Evolutionary conservation across 2,329 filamentous ascomycete species (phyloP).

Genomic region (Thyridium curvatum): DNA sequence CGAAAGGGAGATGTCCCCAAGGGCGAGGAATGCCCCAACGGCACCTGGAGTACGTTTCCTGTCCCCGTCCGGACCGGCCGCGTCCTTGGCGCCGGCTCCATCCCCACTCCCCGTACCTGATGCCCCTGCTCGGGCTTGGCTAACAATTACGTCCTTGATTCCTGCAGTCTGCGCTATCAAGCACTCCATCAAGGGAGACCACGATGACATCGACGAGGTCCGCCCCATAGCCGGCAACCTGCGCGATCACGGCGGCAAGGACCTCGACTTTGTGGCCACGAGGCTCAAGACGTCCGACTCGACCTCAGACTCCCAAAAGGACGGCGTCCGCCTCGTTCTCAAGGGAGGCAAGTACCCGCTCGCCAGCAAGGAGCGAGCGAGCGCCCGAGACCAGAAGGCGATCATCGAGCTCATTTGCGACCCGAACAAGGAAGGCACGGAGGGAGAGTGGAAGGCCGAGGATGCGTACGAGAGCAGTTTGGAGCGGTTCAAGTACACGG

Average conservation of each 20-base stretch:
- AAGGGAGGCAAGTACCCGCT: slow-evolving; percentile 49
- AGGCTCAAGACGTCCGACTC: slow-evolving; percentile 60
- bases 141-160: slow-evolving; percentile 2
- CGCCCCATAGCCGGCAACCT: slow-evolving; percentile 73
- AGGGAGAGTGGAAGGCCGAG: slow-evolving; percentile 56
- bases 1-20: slow-evolving; percentile 49
- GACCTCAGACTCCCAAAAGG: slow-evolving; percentile 57
- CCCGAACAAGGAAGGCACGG: slow-evolving; percentile 61
- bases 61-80: too few species aligned
- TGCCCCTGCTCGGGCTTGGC: neutral
- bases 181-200: slow-evolving; percentile 43
- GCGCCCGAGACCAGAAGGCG: slow-evolving; percentile 54
- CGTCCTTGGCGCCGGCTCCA: neutral
- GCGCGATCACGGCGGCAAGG: slow-evolving; percentile 45
- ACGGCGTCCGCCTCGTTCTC: slow-evolving; percentile 67
- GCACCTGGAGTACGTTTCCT: slow-evolving; percentile 53
- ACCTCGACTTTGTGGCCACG: slow-evolving; percentile 60
- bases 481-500: slow-evolving; percentile 6
- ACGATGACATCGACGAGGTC: slow-evolving; percentile 45
- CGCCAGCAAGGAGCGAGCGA: slow-evolving; percentile 44
- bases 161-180: slow-evolving; percentile 68
- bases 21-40: slow-evolving; percentile 58
- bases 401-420: slow-evolving; percentile 86
- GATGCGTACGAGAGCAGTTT: slow-evolving; percentile 40
- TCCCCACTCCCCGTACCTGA: too few species aligned